A percentile compares a stretch with the other conserved stretches of the same genome.
These are phyloP conservation scores for Xylariaceae sp. DNA, from an alignment of 2,329 filamentous ascomycete species.

Conservation along the genomic window DNA sequence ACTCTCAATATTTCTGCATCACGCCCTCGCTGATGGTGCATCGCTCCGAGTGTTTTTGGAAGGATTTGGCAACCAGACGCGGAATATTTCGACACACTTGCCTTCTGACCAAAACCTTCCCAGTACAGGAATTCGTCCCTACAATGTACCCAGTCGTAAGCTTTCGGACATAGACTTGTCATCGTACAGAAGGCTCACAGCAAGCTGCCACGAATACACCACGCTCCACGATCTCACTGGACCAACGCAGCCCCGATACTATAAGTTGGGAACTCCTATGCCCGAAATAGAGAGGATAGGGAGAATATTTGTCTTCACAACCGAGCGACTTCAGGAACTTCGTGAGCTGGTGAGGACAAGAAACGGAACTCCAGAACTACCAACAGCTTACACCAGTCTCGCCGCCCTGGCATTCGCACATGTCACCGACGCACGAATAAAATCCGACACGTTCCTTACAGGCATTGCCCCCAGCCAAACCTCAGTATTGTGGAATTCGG, in stretches of 20 bases:
- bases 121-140: conserved; percentile 10
- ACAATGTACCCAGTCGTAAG: conserved; percentile 17
- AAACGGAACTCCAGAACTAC: conserved; percentile 19
- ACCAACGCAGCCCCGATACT: conserved; percentile 33
- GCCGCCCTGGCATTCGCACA: conserved; percentile 40
- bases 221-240: conserved; percentile 31
- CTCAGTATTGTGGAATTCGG: conserved; percentile 37
- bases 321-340: conserved; percentile 31
- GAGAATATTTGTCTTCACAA: conserved; percentile 39
- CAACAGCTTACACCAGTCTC: conserved; percentile 38
- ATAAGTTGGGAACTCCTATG: conserved; percentile 25
- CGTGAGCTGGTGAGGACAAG: conserved; percentile 20
- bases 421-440: conserved; percentile 33
- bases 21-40: conserved; percentile 40
- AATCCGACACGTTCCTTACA: conserved; percentile 21
- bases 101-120: conserved; percentile 29
- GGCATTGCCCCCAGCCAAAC: conserved; percentile 16
- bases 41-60: conserved; percentile 38
- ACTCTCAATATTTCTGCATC: conserved; percentile 39
- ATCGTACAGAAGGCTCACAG: conserved; percentile 25
- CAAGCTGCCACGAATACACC: conserved; percentile 37
- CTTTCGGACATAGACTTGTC: conserved; percentile 14
- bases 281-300: conserved; percentile 34
- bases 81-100: conserved; percentile 20
- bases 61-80: conserved; percentile 34